phyloP scores from a whole-genome alignment of 176 grass and related monocot species.

The Bonia amplexicaulis region DNA sequence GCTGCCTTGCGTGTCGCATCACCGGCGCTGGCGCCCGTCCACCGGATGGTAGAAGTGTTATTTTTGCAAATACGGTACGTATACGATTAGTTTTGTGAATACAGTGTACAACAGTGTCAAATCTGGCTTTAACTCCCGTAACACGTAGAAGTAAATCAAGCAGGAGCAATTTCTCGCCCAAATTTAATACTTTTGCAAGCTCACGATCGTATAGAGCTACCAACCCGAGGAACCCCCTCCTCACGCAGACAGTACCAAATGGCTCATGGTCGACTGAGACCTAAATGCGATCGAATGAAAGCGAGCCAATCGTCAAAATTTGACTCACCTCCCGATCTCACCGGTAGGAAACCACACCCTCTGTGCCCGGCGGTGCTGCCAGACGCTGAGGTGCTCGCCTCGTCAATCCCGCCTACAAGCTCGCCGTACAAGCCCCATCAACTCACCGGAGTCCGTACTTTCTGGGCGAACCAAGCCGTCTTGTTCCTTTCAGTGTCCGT shows the following conservation, averaged over 20 bases:
- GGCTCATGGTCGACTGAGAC: not conserved
- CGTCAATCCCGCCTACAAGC: slow-evolving; percentile 37
- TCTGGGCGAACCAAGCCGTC: not conserved
- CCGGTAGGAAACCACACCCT: slow-evolving; percentile 24
- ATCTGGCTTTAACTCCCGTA: no score
- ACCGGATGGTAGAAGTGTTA: no score
- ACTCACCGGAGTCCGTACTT: slow-evolving; percentile 29
- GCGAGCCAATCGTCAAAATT: not conserved
- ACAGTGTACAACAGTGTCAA: no score
- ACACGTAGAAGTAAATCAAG: not conserved
- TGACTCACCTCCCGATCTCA: slow-evolving; percentile 63
- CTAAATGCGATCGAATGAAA: slow-evolving; percentile 11
- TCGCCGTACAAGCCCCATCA: not conserved
- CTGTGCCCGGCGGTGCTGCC: not conserved
- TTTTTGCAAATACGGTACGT: no score
- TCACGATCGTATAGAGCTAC: not conserved
- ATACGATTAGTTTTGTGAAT: no score
- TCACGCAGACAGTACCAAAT: not conserved
- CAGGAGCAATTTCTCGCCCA: not conserved
- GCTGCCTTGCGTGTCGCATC: no score
- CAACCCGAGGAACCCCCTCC: not conserved
- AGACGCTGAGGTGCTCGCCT: slow-evolving; percentile 49
- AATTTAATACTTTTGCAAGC: not conserved
- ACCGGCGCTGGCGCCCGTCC: no score
- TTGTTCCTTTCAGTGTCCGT: no score